Base-by-base conservation (phyloP, 768 basidiomycete genomes). In the Tubosaeta sp. region DNA sequence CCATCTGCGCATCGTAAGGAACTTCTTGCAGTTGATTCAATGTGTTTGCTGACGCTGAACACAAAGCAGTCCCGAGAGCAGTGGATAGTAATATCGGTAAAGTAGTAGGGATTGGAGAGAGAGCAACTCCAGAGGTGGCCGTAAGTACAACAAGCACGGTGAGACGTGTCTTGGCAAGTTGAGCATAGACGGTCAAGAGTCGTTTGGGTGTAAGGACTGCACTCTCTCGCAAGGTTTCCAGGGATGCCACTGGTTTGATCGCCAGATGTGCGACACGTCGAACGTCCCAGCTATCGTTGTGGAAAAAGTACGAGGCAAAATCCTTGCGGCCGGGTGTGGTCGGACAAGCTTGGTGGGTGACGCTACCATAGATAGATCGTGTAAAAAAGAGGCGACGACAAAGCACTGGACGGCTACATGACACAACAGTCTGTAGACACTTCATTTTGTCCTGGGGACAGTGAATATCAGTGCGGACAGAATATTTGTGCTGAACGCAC, bases 1-100 rank as follows among this genome's bases (percentile, higher is more conserved):
- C 78, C 86, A 97, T 98, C 66, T 99, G 97, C 0, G 97, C 95
- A 63, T 99, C 97, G 58, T 93, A 91, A 0, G 97, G 97, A 7
- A 91, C 77, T 71, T 99, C 97, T 63, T 94, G 87, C 4, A 98
- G 74, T 68, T 99, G 93, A 71, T 99, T 99, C 61, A 97, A 76
- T 2, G 95, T 80, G 65, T 97, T 97, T 27, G 97, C 97, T 0
- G 94, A 90, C 3, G 93, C 91, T 6, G 88, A 86, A 66, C 94
- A 97, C 39, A 99, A 77, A 0, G 86, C 83, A 0, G 95, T 97
- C 37, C 97, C 97, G 26, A 88, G 64, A 0, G 95, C 92, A 0
- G 95, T 90, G 14, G 88, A 83, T 5, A 98, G 76, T 10, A 99
- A 77, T 13, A 92, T 80, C 1, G 93, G 89, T 0, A 97, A 73